phyloP scores from a whole-genome alignment of 306 rosid genomes.

The Casuarina glauca region DNA sequence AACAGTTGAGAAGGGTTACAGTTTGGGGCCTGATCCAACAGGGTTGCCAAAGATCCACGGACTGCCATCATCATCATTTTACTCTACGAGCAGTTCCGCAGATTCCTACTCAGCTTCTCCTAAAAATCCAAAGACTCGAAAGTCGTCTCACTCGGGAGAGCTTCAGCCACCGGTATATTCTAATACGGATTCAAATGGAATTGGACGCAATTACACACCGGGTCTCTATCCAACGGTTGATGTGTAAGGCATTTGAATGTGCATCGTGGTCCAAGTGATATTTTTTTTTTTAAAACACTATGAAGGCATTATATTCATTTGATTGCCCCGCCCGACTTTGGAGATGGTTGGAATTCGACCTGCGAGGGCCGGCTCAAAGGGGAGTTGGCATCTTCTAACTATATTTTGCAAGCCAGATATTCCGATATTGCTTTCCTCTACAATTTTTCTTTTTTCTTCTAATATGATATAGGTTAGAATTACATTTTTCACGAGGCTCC shows the following conservation, averaged over 20 bases:
- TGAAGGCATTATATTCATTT: conserved; percentile 57
- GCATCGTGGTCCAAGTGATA: conserved; percentile 20
- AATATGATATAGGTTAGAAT: conserved; percentile 24
- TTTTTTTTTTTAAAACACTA: conserved; percentile 13
- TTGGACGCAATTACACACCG: conserved; percentile 49
- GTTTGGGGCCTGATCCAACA: conserved; percentile 63
- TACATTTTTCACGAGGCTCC: conserved; percentile 17
- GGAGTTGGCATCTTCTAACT: conserved; percentile 35
- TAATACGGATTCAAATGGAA: conserved; percentile 77
- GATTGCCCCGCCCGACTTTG: conserved; percentile 43
- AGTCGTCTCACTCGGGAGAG: conserved; percentile 90
- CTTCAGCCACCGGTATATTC: conserved; percentile 58
- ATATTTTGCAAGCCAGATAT: conserved; percentile 28
- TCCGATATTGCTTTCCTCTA: conserved; percentile 21
- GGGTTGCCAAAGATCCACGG: conserved; percentile 93
- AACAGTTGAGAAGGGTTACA: conserved; percentile 87
- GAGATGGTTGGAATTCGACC: conserved; percentile 42
- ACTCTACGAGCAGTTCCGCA: conserved; percentile 59
- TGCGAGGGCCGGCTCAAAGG: conserved; percentile 36
- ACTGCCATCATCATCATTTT: conserved; percentile 70
- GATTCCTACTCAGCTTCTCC: conserved; percentile 74
- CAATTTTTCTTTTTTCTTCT: conserved; percentile 24
- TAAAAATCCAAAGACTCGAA: conserved; percentile 61
- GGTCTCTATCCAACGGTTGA: conserved; percentile 59
- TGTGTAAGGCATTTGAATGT: conserved; percentile 29